Evolutionary conservation across 2,329 filamentous ascomycete genomes (phyloP).

Genomic region (Penicillium hordei): DNA sequence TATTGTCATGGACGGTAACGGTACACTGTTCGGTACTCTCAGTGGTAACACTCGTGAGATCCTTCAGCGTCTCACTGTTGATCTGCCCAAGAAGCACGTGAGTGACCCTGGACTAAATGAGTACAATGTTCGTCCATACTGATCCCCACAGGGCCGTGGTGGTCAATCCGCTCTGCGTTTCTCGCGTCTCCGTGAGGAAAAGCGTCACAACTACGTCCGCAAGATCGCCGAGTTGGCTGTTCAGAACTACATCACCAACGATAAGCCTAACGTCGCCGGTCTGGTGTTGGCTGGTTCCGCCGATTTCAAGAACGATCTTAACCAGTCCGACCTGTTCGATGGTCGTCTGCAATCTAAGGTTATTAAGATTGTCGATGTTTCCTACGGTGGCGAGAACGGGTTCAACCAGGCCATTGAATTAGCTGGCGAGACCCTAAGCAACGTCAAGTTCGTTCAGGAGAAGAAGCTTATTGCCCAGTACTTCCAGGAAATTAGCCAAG

Average conservation of each 20-base stretch:
- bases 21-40: conserved; percentile 91
- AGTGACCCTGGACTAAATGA: conserved; percentile 7
- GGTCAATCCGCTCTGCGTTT: conserved; percentile 99
- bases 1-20: conserved; percentile 99
- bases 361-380: conserved; percentile 99
- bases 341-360: conserved; percentile 88
- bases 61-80: conserved; percentile 96
- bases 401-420: conserved; percentile 99
- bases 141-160: conserved; percentile 70
- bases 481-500: conserved; percentile 98
- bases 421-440: conserved; percentile 90
- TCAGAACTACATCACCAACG: conserved; percentile 97
- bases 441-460: conserved; percentile 99
- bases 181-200: conserved; percentile 97
- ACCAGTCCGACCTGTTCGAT: conserved; percentile 97
- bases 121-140: neutral
- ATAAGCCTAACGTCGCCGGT: conserved; percentile 97
- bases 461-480: conserved; percentile 99
- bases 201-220: conserved; percentile 99
- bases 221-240: conserved; percentile 98
- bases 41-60: conserved; percentile 97
- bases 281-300: conserved; percentile 94
- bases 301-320: conserved; percentile 99
- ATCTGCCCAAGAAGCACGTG: conserved; percentile 95
- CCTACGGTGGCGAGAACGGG: conserved; percentile 97